These are phyloP conservation scores for Psidium guajava DNA, from an alignment of 345 rosid species.

Conservation along the genomic window DNA sequence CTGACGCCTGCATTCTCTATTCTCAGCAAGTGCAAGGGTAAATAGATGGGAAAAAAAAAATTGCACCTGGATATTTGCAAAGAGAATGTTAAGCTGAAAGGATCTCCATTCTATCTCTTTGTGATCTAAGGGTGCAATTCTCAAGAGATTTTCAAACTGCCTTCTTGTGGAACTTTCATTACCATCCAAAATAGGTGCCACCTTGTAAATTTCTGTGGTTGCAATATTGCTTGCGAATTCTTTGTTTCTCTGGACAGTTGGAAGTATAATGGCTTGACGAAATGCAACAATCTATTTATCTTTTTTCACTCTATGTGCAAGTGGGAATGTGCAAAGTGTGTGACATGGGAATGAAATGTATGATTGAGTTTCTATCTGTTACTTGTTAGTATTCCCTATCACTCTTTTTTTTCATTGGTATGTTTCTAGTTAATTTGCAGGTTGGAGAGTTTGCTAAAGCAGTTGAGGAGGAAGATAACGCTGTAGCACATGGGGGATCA, in stretches of 20 bases:
- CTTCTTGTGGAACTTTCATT: neutral
- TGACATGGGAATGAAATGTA: neutral
- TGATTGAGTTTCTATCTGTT: neutral
- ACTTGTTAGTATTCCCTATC: neutral
- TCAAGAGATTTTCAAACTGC: neutral
- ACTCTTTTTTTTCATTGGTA: neutral
- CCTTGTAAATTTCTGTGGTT: neutral
- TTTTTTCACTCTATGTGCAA: neutral
- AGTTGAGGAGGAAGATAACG: conserved; percentile 36
- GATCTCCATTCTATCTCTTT: neutral
- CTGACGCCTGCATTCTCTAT: neutral
- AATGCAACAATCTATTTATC: neutral
- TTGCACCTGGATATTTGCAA: neutral
- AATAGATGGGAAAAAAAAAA: neutral
- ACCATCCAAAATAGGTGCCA: neutral
- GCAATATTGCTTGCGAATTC: neutral
- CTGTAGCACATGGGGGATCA: conserved; percentile 42
- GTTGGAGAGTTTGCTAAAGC: conserved; percentile 46
- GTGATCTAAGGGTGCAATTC: neutral
- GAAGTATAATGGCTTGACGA: neutral
- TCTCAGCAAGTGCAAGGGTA: neutral
- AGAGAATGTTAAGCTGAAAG: neutral
- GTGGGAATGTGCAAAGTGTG: neutral
- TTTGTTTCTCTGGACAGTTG: neutral
- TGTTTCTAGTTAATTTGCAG: conserved; percentile 12